Base-by-base conservation (phyloP, 257 asterid genomes). In the Phtheirospermum japonicum region DNA sequence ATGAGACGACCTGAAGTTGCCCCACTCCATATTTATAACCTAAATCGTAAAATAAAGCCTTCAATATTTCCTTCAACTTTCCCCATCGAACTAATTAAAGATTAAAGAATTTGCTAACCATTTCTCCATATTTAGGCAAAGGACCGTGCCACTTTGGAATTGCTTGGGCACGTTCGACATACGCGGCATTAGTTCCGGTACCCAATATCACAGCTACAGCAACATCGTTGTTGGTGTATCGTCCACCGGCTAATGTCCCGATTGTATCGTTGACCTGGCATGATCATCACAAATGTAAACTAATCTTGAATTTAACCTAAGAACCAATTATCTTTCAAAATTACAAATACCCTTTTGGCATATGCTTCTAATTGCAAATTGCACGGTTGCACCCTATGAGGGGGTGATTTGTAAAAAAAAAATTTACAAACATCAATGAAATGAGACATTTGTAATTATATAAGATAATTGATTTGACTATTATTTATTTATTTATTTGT, bases 21-120 rank as follows among this genome's bases (percentile, higher is more conserved):
- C 98, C 98, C 96, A 91, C 79, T 91, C 98, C 92, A 91, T 88
- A 63, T 91, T 91, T 73, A 88, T 85, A 75, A 86, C 96, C 98
- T 88, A 69, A 70, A 71, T 26, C 55, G 18, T 6, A 60, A 30
- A 58, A 63, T 14, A 12, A 36, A 51, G 61, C 62, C 55, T 33
- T 73, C 52, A 56, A 54, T 17, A 43, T 32, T 50, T 32, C 23
- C 20, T 46, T n/a, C n/a, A n/a, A n/a, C n/a, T n/a, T n/a, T n/a
- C n/a, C n/a, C n/a, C n/a, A n/a, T n/a, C n/a, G n/a, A n/a, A n/a
- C n/a, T n/a, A n/a, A n/a, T n/a, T n/a, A 49, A 66, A 65, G 11
- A 59, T 16, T 37, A 28, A 30, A 40, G 57, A 62, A 63, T 51
- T 59, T 63, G 51, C 88, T 57, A 59, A 88, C 96, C 98, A 88